Conservation (phyloP, 1,139 yeast species). For the Taphrina wiesneri region DNA sequence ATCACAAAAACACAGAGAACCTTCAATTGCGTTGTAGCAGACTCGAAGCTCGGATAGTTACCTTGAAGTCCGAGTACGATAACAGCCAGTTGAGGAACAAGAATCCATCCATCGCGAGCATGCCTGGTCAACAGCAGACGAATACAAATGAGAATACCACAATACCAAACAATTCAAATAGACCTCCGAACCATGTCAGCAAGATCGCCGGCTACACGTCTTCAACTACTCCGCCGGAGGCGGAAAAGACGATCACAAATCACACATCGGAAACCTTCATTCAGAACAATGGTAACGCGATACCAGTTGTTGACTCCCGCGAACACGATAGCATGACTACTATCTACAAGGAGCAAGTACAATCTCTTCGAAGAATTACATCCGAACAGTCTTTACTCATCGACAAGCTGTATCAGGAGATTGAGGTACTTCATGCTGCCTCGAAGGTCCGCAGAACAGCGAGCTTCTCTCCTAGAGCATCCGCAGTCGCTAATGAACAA, state of each 20-base stretch:
- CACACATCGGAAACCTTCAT: too few species aligned
- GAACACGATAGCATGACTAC: background rate
- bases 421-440: background rate
- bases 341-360: background rate
- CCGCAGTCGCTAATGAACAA: background rate
- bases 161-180: background rate
- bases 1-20: background rate
- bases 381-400: background rate
- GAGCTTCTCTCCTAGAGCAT: background rate
- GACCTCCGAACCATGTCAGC: too few species aligned
- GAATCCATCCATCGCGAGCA: background rate
- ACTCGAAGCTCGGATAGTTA: background rate
- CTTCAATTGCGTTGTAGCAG: background rate
- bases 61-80: background rate
- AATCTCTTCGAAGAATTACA: background rate
- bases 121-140: background rate
- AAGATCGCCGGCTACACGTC: too few species aligned
- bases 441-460: background rate
- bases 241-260: background rate
- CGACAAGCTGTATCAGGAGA: slow-evolving; percentile 1
- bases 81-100: background rate
- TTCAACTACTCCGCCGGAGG: background rate
- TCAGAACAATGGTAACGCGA: background rate
- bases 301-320: background rate
- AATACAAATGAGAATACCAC: background rate